These are phyloP conservation scores for Yamadazyma epiphylla DNA, from an alignment of 1,139 yeast genomes.

Conservation along the genomic window DNA sequence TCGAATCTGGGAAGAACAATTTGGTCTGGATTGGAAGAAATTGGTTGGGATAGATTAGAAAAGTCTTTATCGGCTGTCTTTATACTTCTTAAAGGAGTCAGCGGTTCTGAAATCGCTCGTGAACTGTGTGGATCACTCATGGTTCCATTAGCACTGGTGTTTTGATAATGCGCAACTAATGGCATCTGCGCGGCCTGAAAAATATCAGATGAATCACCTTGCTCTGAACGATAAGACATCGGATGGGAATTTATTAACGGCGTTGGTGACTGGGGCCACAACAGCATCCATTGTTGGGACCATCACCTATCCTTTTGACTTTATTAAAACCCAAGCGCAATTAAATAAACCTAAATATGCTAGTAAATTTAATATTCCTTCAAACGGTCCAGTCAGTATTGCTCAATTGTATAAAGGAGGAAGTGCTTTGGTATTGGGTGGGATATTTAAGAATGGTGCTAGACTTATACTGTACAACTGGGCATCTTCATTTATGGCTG, in stretches of 20 bases:
- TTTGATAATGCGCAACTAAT: no score
- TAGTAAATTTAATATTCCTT: conserved; percentile 32
- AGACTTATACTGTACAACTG: conserved; percentile 73
- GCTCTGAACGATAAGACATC: conserved; percentile 2
- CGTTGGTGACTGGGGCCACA: conserved; percentile 69
- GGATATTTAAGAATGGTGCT: conserved; percentile 65
- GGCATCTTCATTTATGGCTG: conserved; percentile 71
- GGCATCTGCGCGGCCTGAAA: no score
- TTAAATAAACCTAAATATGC: conserved; percentile 40
- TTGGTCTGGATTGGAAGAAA: not conserved
- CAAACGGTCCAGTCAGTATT: conserved; percentile 36
- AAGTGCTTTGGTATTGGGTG: conserved; percentile 76
- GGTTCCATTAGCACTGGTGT: no score
- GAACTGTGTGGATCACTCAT: no score
- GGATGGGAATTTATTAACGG: conserved; percentile 46
- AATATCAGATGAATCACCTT: conserved; percentile 1
- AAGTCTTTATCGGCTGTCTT: conserved; percentile 1
- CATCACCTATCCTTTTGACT: conserved; percentile 81
- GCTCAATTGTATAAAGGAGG: conserved; percentile 66
- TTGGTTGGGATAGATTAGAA: conserved; percentile 4
- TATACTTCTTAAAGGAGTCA: conserved; percentile 22
- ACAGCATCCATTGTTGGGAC: conserved; percentile 74
- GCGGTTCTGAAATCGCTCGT: conserved; percentile 22
- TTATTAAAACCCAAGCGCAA: conserved; percentile 71
- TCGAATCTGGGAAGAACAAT: not conserved